Evolutionary conservation across 2,329 filamentous ascomycete species (phyloP).

Genomic region (Cladophialophora yegresii): DNA sequence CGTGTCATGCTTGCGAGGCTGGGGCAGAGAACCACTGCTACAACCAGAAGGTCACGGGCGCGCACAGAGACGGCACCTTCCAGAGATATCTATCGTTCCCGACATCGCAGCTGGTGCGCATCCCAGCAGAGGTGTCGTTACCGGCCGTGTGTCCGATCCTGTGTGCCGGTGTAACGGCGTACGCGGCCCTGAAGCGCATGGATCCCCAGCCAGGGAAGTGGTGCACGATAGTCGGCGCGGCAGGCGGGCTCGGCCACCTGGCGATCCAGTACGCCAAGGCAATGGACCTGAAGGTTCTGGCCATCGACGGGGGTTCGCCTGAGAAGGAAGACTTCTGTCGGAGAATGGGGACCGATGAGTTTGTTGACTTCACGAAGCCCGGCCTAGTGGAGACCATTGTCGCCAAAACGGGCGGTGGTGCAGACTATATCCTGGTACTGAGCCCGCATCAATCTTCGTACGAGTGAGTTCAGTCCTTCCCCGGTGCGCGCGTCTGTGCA

Average conservation of each 20-base stretch:
- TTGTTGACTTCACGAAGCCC: slow-evolving; percentile 14
- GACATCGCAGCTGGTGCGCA: slow-evolving; percentile 9
- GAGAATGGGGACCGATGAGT: slow-evolving; percentile 16
- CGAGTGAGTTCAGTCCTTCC: slow-evolving; percentile 9
- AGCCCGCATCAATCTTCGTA: slow-evolving; percentile 22
- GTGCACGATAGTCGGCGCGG: slow-evolving; percentile 15
- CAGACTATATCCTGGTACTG: slow-evolving; percentile 20
- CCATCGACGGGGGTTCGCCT: slow-evolving; percentile 6
- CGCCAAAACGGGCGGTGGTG: slow-evolving; percentile 8
- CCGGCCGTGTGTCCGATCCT: slow-evolving; percentile 13
- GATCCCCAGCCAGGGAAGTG: slow-evolving; percentile 7
- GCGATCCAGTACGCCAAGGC: slow-evolving; percentile 17
- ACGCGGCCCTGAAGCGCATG: slow-evolving; percentile 11
- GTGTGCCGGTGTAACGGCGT: slow-evolving; percentile 11
- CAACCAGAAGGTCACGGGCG: slow-evolving; percentile 14
- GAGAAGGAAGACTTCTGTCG: slow-evolving; percentile 15
- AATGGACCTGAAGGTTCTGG: slow-evolving; percentile 9
- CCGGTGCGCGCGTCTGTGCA: not conserved
- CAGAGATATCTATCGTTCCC: slow-evolving; percentile 20
- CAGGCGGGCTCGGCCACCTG: slow-evolving; percentile 14
- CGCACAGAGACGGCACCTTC: slow-evolving; percentile 14
- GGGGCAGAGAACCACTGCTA: slow-evolving; percentile 17
- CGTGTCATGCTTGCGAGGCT: slow-evolving; percentile 13
- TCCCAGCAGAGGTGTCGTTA: slow-evolving; percentile 8
- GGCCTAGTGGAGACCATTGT: slow-evolving; percentile 3